Conservation (phyloP, 1,284 basidiomycete genomes). For the Irpex lacteus region DNA sequence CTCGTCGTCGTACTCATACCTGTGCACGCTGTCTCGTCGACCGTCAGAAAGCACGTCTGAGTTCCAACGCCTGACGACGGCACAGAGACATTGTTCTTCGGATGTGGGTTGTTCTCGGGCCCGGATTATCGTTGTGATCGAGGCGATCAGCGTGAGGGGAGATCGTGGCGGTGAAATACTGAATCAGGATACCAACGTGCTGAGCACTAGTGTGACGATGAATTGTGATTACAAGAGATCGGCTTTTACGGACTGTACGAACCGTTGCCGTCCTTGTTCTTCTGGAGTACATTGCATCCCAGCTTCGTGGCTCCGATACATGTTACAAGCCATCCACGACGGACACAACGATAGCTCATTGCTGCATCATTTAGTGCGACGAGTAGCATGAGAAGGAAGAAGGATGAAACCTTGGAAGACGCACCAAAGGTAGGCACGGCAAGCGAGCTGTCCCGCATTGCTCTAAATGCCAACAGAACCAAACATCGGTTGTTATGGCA, state of each 20-base stretch:
- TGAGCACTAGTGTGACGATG: background rate
- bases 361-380: background rate
- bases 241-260: background rate
- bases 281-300: conserved; percentile 2
- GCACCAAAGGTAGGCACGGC: background rate
- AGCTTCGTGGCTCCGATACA: background rate
- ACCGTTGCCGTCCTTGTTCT: background rate
- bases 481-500: background rate
- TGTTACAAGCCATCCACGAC: background rate
- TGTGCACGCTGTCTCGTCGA: background rate
- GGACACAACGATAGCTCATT: background rate
- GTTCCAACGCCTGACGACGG: background rate
- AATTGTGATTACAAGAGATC: background rate
- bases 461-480: background rate
- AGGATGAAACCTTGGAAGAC: background rate
- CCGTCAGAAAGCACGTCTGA: background rate
- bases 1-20: background rate
- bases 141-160: background rate
- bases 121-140: background rate
- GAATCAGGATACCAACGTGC: background rate
- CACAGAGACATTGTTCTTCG: background rate
- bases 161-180: background rate
- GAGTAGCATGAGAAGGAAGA: background rate
- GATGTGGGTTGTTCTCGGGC: background rate
- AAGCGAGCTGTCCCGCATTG: background rate